A percentile compares a stretch with the other conserved stretches of the same genome.
Conservation (phyloP, 345 rosid genomes). For the Lagerstroemia speciosa region DNA sequence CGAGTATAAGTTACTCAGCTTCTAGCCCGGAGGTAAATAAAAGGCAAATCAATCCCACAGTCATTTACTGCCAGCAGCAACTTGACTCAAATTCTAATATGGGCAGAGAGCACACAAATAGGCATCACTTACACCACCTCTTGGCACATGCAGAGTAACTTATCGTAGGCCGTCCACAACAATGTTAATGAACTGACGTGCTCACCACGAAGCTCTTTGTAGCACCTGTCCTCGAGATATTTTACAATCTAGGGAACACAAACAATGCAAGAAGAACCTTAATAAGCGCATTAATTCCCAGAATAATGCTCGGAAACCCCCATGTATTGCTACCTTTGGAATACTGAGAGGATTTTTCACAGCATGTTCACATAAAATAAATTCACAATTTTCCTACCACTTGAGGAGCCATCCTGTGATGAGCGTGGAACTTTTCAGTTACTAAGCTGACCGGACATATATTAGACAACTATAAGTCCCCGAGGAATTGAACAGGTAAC, state of each 20-base stretch:
- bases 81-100: background rate
- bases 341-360: slow-evolving; percentile 76
- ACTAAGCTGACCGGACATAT: background rate
- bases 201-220: slow-evolving; percentile 67
- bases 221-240: slow-evolving; percentile 87
- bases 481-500: background rate
- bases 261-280: slow-evolving; percentile 9
- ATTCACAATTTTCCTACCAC: slow-evolving; percentile 76
- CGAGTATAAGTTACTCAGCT: no score
- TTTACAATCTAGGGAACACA: slow-evolving; percentile 55
- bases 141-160: slow-evolving; percentile 69
- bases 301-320: background rate
- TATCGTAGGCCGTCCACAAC: slow-evolving; percentile 62
- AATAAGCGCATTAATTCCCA: background rate
- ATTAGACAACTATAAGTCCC: background rate
- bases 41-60: background rate
- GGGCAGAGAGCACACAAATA: background rate
- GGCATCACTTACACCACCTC: slow-evolving; percentile 52
- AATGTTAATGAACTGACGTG: slow-evolving; percentile 57
- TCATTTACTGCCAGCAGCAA: background rate
- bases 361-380: slow-evolving; percentile 95
- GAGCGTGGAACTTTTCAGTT: background rate
- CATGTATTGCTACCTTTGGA: slow-evolving; percentile 51
- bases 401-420: slow-evolving; percentile 58
- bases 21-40: no score